Evolutionary conservation across 257 asterid species (phyloP), one percentile per base, ranked within the genome.

Genomic region (Haberlea rhodopensis): DNA sequence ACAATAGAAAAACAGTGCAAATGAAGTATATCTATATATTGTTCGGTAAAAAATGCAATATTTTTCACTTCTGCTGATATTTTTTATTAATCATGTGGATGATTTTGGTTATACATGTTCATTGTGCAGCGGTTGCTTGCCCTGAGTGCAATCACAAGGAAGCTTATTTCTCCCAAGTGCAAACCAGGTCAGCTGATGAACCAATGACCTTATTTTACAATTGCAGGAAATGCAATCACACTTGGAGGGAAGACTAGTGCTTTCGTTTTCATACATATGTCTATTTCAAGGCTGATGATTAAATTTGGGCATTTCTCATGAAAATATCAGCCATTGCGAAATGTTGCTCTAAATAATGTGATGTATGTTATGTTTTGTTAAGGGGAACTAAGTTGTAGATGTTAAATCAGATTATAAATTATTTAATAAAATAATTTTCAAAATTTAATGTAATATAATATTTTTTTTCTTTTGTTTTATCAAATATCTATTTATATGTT

Each of bases 141-240:
- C 84, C 84, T 0, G 65, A 57, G 5, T 87, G 91, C 45, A 22
- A 54, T 40, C 79, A 82, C 29, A 73, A 48, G 8, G 80, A 79
- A 72, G 84, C 85, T 55, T 55, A 69, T 61, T 79, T 73, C 74
- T n/a, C 56, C 9, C 87, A 84, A 72, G 60, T 56, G 67, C 87
- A 87, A 74, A 87, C 71, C n/a, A 75, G 91, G 69, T 82, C 89
- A 24, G 89, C 91, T n/a, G 95, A 87, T 75, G 91, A 87, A 57
- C 91, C 95, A 0, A 80, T 79, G 87, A 84, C 95, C 3, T 69
- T 68, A 56, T 82, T 84, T 67, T 87, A 80, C 72, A 74, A 71
- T 18, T 87, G 95, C 82, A 70, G 68, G 5, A 62, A 77, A 22
- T 87, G 95, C 26, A 66, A 66, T 53, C 78, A 65, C 69, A 74